Evolutionary conservation across 768 basidiomycete genomes (phyloP).

Genomic region (Piloderma croceum): DNA sequence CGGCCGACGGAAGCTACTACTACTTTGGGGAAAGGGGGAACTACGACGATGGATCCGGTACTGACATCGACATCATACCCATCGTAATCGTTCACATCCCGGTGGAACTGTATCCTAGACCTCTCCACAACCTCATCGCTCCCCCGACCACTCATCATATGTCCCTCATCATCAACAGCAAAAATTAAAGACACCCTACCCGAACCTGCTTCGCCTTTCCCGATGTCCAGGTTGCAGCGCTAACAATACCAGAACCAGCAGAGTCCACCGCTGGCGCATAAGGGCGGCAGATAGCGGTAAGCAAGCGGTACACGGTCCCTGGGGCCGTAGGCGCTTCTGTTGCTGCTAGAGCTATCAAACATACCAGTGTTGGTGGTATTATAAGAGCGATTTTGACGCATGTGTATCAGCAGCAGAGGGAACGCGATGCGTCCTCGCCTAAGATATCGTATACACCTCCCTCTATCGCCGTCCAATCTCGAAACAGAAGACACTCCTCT

Average conservation of each 20-base stretch:
- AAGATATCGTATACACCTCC: conserved; percentile 26
- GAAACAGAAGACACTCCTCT: conserved; percentile 37
- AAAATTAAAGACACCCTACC: conserved; percentile 50
- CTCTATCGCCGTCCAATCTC: conserved; percentile 30
- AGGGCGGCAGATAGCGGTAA: conserved; percentile 45
- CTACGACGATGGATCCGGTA: conserved; percentile 12
- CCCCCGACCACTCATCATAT: conserved; percentile 12
- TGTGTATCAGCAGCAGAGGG: too few relatives aligned
- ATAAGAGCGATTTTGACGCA: too few relatives aligned
- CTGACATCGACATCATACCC: conserved; percentile 50
- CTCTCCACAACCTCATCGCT: conserved; percentile 35
- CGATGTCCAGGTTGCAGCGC: conserved; percentile 31
- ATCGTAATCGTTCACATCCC: conserved; percentile 70
- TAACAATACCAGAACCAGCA: conserved; percentile 3
- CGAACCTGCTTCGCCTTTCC: conserved; percentile 79
- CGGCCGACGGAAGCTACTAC: too few relatives aligned
- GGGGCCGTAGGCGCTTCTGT: conserved; percentile 27
- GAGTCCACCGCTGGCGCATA: background rate
- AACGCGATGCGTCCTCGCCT: too few relatives aligned
- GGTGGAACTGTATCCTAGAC: conserved; percentile 89
- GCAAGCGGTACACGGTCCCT: conserved; percentile 51
- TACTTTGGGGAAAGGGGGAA: too few relatives aligned
- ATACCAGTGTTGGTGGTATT: too few relatives aligned
- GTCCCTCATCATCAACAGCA: conserved; percentile 20
- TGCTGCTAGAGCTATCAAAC: conserved; percentile 25